Base-by-base conservation (phyloP, 768 basidiomycete species). In the Saitozyma sp. region DNA sequence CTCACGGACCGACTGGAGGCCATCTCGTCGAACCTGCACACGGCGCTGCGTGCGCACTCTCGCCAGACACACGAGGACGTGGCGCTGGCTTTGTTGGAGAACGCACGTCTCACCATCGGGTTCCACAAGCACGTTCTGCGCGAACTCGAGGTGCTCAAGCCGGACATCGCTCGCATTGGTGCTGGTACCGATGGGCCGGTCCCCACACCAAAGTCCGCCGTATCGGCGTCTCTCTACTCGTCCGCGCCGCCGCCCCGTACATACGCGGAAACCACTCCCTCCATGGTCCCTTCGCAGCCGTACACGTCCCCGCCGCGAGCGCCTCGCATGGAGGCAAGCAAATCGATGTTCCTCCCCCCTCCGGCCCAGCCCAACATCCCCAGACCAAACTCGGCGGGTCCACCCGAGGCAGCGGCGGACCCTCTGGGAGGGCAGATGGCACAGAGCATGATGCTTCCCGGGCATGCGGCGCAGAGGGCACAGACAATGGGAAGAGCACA, bases 11-110 rank as follows among this genome's bases (percentile, higher is more conserved):
- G 92, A n/a, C 89, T 94, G 3, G 85, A 91, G 55, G 92, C 92
- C 50, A 97, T 99, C 59, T 97, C 95, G 1, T 87, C 91, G 69
- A 94, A 97, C 70, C 83, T 99, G 16, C 93, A 96, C 70, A 86
- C 85, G 54, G 89, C 94, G 2, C 84, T 99, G 38, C 85, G 88
- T 43, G 86, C 86, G 0, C 92, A 99, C 79, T 91, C 89, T 62
- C 85, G 86, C 53, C 85, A 89, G 66, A 90, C 93, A 38, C 90
- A 95, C 58, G 90, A 94, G 59, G 96, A 99, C 77, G 85, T 97
- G 57, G 90, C 90, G 16, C 84, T 89, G 19, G 90, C 93, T 0
- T 82, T 98, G 57, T 86, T 98, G 51, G 92, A 97, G 78, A 92
- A 98, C 79, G 91, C 91, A 16, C 88, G 94, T 20, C 89, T 92